Conservation (phyloP, 1,284 basidiomycete species). For the Ceratobasidium sp. region DNA sequence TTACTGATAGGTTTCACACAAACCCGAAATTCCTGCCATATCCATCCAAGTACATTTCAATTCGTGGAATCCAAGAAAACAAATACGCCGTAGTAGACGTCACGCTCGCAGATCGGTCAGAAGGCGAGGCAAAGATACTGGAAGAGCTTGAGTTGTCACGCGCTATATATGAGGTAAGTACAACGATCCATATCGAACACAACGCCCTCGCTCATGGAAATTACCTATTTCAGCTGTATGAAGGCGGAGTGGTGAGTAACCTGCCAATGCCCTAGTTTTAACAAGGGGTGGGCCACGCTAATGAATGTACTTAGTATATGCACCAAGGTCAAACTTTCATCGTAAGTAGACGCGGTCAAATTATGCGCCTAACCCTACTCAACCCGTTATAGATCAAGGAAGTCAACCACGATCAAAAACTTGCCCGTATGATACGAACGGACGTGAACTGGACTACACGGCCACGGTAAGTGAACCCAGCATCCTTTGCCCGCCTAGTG, state of each 20-base stretch:
- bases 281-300: background rate
- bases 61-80: slow-evolving; percentile 82
- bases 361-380: slow-evolving; percentile 15
- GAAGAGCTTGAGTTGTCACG: slow-evolving; percentile 90
- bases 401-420: slow-evolving; percentile 80
- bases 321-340: slow-evolving; percentile 83
- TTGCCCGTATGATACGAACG: slow-evolving; percentile 74
- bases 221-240: slow-evolving; percentile 53
- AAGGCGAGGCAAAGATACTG: slow-evolving; percentile 64
- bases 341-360: slow-evolving; percentile 56
- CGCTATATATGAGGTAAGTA: slow-evolving; percentile 84
- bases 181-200: slow-evolving; percentile 50
- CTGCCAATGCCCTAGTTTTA: background rate
- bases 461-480: slow-evolving; percentile 64
- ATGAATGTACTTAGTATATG: slow-evolving; percentile 66
- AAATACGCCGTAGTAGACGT: slow-evolving; percentile 81
- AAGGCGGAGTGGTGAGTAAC: slow-evolving; percentile 58
- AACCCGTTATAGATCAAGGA: slow-evolving; percentile 69
- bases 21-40: slow-evolving; percentile 81
- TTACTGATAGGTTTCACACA: slow-evolving; percentile 74
- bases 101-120: slow-evolving; percentile 57
- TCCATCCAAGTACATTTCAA: slow-evolving; percentile 77
- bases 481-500: slow-evolving; percentile 4
- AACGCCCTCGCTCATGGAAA: background rate
- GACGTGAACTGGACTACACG: slow-evolving; percentile 88